These are phyloP conservation scores for Acanthamoeba lenticulata DNA, from an alignment of 208 protist species.

Conservation along the genomic window DNA sequence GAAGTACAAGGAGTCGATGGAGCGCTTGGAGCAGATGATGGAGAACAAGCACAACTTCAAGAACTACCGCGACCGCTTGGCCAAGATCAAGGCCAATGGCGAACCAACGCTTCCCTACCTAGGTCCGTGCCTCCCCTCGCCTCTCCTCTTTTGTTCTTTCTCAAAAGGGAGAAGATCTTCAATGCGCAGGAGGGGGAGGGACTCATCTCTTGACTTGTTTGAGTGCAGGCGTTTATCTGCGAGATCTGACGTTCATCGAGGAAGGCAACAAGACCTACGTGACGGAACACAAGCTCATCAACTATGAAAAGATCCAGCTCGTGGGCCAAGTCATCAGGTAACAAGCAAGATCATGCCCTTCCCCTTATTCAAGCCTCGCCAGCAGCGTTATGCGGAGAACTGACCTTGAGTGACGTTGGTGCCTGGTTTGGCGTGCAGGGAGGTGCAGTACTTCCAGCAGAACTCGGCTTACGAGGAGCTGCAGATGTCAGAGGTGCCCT, in stretches of 20 bases:
- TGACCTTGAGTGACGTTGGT: too few species aligned
- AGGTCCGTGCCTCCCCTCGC: background rate
- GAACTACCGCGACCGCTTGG: slow-evolving; percentile 46
- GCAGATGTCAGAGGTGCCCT: slow-evolving; percentile 4
- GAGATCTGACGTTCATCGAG: slow-evolving; percentile 59
- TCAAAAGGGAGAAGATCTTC: background rate
- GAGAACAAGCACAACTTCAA: slow-evolving; percentile 67
- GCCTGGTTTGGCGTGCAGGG: background rate
- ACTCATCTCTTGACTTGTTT: background rate
- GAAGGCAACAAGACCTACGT: slow-evolving; percentile 59
- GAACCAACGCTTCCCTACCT: slow-evolving; percentile 48
- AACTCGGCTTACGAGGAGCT: slow-evolving; percentile 36
- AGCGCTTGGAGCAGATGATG: slow-evolving; percentile 57
- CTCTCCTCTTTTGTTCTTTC: background rate
- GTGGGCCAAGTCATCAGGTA: slow-evolving; percentile 50
- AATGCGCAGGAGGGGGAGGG: background rate
- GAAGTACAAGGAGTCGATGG: slow-evolving; percentile 62
- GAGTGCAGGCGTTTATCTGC: slow-evolving; percentile 57
- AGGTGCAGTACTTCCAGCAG: slow-evolving; percentile 64
- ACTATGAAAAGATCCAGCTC: slow-evolving; percentile 63
- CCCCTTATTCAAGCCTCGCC: too few species aligned
- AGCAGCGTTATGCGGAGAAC: background rate
- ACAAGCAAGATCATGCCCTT: too few species aligned
- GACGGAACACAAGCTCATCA: slow-evolving; percentile 2
- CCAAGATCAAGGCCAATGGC: slow-evolving; percentile 42